phyloP scores from a whole-genome alignment of 2,329 filamentous ascomycete genomes.

The Fusarium protoensiforme region DNA sequence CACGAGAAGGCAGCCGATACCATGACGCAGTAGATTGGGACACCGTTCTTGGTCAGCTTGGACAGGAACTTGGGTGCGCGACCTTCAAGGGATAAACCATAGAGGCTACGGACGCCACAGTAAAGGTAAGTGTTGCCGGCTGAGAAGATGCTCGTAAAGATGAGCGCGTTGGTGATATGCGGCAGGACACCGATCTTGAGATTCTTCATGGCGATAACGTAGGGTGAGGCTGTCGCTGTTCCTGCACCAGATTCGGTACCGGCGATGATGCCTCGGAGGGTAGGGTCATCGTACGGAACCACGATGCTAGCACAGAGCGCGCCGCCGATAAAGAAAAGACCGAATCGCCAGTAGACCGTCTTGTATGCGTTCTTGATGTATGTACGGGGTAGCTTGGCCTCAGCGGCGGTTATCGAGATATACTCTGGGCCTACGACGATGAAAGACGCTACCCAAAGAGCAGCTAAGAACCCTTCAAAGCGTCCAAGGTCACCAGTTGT shows the following conservation, averaged over 20 bases:
- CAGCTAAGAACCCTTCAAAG: not conserved
- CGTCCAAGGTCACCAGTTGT: not conserved
- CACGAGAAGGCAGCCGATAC: not conserved
- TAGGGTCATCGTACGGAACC: not conserved
- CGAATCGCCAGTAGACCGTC: not conserved
- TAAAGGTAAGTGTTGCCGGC: not conserved
- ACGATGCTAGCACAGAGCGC: not conserved
- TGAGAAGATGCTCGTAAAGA: not conserved
- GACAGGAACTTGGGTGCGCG: not conserved
- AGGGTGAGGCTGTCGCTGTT: not conserved
- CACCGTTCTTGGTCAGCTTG: not conserved
- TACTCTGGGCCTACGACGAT: not conserved
- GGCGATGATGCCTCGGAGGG: not conserved
- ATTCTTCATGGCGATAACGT: conserved; percentile 4
- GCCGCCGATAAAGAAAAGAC: not conserved
- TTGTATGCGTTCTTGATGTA: conserved; percentile 3
- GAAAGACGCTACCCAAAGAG: not conserved
- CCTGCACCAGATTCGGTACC: not conserved
- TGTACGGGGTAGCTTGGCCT: not conserved
- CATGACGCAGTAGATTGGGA: not conserved
- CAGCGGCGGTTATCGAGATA: not conserved
- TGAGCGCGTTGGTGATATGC: not conserved
- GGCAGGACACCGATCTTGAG: not conserved
- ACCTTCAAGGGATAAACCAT: not conserved
- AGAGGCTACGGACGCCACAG: not conserved